Evolutionary conservation across 208 protist species (phyloP).

Genomic region (Acanthamoeba lugdunensis): DNA sequence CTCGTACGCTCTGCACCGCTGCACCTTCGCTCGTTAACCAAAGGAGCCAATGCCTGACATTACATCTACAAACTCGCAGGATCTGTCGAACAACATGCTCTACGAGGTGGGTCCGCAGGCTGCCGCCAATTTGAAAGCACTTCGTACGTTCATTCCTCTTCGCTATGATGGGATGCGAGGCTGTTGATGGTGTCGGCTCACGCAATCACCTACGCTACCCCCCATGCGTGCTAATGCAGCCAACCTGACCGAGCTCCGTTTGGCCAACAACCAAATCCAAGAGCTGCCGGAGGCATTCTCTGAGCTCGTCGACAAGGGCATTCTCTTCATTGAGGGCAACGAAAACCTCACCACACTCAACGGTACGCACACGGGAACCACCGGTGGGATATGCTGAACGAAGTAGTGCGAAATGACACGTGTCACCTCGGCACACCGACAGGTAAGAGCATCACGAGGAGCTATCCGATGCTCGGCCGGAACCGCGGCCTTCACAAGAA

Average conservation of each 20-base stretch:
- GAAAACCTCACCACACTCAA: not conserved
- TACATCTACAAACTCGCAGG: not conserved
- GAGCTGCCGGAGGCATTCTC: constrained; percentile 13
- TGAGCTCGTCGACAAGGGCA: not conserved
- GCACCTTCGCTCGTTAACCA: too few relatives aligned
- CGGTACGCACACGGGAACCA: not conserved
- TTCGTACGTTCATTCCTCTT: not conserved
- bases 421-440: not conserved
- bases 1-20: not conserved
- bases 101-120: constrained; percentile 34
- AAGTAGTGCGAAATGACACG: too few relatives aligned
- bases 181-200: not conserved
- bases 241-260: constrained; percentile 29
- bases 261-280: constrained; percentile 14
- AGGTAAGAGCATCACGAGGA: not conserved
- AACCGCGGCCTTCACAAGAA: constrained; percentile 39
- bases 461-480: constrained; percentile 2
- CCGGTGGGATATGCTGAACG: too few relatives aligned
- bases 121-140: not conserved
- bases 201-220: not conserved
- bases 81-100: constrained; percentile 62
- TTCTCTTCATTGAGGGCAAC: constrained; percentile 4
- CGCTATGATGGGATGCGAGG: too few relatives aligned
- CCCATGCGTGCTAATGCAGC: not conserved
- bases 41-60: too few relatives aligned